phyloP scores from a whole-genome alignment of 2,329 filamentous ascomycete species.

The Juglanconis sp. region DNA sequence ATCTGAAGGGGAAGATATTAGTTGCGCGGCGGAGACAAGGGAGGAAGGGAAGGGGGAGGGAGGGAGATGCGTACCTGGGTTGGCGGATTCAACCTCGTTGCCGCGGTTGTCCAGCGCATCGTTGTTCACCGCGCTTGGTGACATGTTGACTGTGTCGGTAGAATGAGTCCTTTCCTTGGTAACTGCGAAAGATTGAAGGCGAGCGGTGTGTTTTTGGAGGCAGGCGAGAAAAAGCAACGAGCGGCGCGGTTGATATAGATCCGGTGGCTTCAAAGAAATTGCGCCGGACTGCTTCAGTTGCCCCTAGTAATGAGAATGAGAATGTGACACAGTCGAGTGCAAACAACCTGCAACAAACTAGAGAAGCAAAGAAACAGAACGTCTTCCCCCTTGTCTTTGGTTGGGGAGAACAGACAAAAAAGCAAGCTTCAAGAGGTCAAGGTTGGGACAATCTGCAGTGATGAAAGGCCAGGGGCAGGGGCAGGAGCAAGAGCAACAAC shows the following conservation, averaged over 20 bases:
- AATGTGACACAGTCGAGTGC: background rate
- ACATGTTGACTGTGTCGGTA: background rate
- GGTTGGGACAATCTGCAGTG: too few species aligned
- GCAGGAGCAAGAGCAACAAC: too few species aligned
- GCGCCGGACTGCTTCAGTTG: too few species aligned
- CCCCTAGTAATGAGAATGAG: background rate
- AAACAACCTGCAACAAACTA: background rate
- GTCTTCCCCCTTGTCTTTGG: too few species aligned
- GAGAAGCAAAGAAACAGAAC: background rate
- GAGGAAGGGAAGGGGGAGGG: too few species aligned
- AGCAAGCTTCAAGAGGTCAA: background rate
- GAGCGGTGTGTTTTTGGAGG: background rate
- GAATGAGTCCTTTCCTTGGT: too few species aligned
- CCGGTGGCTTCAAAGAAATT: background rate
- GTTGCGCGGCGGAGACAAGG: background rate
- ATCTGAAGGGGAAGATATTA: slow-evolving; percentile 23
- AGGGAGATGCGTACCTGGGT: slow-evolving; percentile 9
- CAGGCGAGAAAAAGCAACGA: background rate
- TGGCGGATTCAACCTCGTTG: slow-evolving; percentile 3
- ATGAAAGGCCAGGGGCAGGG: too few species aligned
- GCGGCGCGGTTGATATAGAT: background rate
- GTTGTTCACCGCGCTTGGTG: slow-evolving; percentile 10
- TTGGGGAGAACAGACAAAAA: background rate
- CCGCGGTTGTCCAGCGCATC: slow-evolving; percentile 2
- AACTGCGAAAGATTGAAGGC: too few species aligned